Evolutionary conservation across 805 yeast species (phyloP).

Genomic region (Kuraishia hungarica): DNA sequence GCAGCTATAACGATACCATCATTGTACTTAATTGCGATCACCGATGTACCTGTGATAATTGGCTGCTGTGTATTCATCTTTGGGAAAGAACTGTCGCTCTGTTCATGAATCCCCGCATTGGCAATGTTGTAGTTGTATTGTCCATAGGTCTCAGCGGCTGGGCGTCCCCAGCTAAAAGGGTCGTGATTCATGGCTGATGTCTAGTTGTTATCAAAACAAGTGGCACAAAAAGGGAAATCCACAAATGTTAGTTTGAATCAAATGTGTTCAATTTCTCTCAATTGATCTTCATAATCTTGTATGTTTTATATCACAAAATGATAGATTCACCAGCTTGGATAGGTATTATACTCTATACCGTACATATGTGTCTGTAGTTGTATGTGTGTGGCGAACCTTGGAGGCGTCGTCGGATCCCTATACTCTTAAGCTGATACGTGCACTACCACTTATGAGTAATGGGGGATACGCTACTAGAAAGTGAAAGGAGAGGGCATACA

Average conservation of each 20-base stretch:
- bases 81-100: conserved; percentile 38
- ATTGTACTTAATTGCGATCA: conserved; percentile 80
- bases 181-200: conserved; percentile 76
- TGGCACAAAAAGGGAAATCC: too few species aligned
- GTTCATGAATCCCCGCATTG: conserved; percentile 30
- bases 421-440: not conserved
- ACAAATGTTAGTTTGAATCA: not conserved
- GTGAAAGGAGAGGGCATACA: not conserved
- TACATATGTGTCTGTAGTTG: not conserved
- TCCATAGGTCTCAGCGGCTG: conserved; percentile 76
- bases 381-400: not conserved
- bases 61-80: conserved; percentile 88
- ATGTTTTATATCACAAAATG: too few species aligned
- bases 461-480: not conserved
- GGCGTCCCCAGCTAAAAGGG: conserved; percentile 95
- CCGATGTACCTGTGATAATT: conserved; percentile 93
- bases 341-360: too few species aligned
- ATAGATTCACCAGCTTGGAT: too few species aligned
- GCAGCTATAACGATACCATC: conserved; percentile 94
- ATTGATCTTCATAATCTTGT: not conserved
- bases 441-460: not conserved
- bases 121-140: conserved; percentile 69
- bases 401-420: not conserved
- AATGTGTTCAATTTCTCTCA: not conserved
- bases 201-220: not conserved